phyloP scores from a whole-genome alignment of 768 basidiomycete species.

The Russula sp. region DNA sequence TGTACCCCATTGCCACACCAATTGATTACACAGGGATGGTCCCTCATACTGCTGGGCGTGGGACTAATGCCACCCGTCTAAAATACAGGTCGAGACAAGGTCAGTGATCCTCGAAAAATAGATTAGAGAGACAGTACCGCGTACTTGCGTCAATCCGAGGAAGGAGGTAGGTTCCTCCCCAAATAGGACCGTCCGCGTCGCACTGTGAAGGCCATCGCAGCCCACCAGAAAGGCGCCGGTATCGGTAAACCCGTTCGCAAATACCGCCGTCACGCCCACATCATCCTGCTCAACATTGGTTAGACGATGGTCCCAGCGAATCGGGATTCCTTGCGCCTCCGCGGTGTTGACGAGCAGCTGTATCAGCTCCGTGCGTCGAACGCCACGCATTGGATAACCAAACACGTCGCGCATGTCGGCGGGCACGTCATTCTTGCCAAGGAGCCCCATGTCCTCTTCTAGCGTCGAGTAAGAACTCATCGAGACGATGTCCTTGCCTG shows the following conservation, averaged over 20 bases:
- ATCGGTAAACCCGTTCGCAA: slow-evolving; percentile 34
- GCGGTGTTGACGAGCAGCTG: slow-evolving; percentile 31
- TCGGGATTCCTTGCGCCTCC: slow-evolving; percentile 30
- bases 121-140: background rate
- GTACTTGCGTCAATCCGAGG: slow-evolving; percentile 37
- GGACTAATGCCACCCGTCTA: slow-evolving; percentile 36
- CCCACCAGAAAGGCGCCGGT: slow-evolving; percentile 38
- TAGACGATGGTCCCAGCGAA: slow-evolving; percentile 34
- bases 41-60: slow-evolving; percentile 22
- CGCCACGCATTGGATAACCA: slow-evolving; percentile 31
- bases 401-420: slow-evolving; percentile 22
- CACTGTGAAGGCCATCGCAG: slow-evolving; percentile 42
- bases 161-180: slow-evolving; percentile 34
- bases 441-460: slow-evolving; percentile 27
- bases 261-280: slow-evolving; percentile 31
- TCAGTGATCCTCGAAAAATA: background rate
- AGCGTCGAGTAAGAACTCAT: slow-evolving; percentile 22
- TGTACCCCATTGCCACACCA: slow-evolving; percentile 36
- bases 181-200: slow-evolving; percentile 35
- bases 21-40: slow-evolving; percentile 29
- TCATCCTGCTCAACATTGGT: slow-evolving; percentile 30
- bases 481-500: slow-evolving; percentile 13
- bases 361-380: slow-evolving; percentile 32
- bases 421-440: slow-evolving; percentile 29
- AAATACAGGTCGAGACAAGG: background rate